Base-by-base conservation (phyloP, 2,329 filamentous ascomycete genomes). In the Lasiodiplodia citricola region DNA sequence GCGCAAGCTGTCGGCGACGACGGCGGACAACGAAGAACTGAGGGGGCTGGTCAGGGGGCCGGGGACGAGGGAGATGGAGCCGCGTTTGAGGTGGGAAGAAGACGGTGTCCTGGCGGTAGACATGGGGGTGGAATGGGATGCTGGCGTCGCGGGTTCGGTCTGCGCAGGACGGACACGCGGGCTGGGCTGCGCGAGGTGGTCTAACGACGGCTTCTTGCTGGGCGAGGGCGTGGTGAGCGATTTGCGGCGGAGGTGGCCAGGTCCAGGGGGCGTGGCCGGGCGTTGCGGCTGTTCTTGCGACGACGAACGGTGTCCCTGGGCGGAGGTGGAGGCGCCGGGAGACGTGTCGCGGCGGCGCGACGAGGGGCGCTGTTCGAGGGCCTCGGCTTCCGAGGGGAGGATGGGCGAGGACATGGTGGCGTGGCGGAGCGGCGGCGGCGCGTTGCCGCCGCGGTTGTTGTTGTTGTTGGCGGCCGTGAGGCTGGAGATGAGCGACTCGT, bases 1-100 rank as follows among this genome's bases (percentile, higher is more conserved):
- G n/a, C 88, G 84, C 31, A 91, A 80, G 25, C 88, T 85, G 71
- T 91, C 89, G 10, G 88, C 89, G 6, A 91, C 87, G 58, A 91
- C 86, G 1, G 86, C 89, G 74, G 84, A 87, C 18, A 92, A 81
- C 0, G 86, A 86, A 1, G 84, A 86, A 2, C 86, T 88, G 1
- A 91, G 80, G 0, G 90, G 88, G 37, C 86, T 86, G 1, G 89
- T 83, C 4, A 91, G 82, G 47, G 91, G 81, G 47, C 83, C 84
- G 0, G 58, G 66, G 50, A 68, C 11, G 25, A 64, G 66, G 23
- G 14, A 25, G 35, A 68, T 63, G 25, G 44, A 76, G 79, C 56
- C 77, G 83, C 70, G 79, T 78, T 69, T 76, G 74, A 75, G 58
- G 58, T 62, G 58, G 11, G 55, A 21, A 72, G 69, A 69, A 70